Evolutionary conservation across 495 filamentous ascomycete genomes (phyloP), one percentile per base, ranked within the genome.

Genomic region (Penicillium samsonianum): DNA sequence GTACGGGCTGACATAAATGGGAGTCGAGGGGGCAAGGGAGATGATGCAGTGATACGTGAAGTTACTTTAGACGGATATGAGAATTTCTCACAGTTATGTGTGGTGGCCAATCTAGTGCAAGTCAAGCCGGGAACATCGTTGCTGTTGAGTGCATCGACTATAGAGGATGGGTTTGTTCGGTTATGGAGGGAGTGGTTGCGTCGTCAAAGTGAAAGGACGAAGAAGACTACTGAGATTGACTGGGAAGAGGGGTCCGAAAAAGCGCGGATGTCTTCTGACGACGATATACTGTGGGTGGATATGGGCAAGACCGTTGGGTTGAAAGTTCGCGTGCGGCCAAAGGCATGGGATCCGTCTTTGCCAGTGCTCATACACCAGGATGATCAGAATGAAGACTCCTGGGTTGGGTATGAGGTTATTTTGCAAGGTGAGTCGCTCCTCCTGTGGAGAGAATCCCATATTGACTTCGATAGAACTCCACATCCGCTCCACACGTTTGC

Each of bases 121-220:
- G 64, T 84, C 10, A 81, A 85, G 20, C 83, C 85, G 7, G 78
- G 78, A 10, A 62, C 74, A 58, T 57, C 84, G 79, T 37, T 67
- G 83, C 17, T 90, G 59, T 66, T 81, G 41, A 83, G 81, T 62
- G 81, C 83, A 47, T 78, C 84, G 48, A 85, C 81, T 42, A 68
- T 91, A 17, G 76, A 80, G 49, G 85, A 91, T 50, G 83, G 82
- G 10, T 73, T 89, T 19, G 70, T 87, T 35, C 79, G 89, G 10
- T 72, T 91, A 37, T 91, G 82, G 75, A 78, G 87, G 31, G 73
- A 82, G 35, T 92, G 90, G 90, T 70, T 93, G 47, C 73, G 78
- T n/a, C 73, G 73, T 50, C 73, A 67, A 35, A 59, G 62, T n/a
- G 48, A 58, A 20, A 51, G 50, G 59, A 57, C 33, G 52, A 50